Base-by-base conservation (phyloP, 164 flowering plant species). In the Cinnamomum chago region DNA sequence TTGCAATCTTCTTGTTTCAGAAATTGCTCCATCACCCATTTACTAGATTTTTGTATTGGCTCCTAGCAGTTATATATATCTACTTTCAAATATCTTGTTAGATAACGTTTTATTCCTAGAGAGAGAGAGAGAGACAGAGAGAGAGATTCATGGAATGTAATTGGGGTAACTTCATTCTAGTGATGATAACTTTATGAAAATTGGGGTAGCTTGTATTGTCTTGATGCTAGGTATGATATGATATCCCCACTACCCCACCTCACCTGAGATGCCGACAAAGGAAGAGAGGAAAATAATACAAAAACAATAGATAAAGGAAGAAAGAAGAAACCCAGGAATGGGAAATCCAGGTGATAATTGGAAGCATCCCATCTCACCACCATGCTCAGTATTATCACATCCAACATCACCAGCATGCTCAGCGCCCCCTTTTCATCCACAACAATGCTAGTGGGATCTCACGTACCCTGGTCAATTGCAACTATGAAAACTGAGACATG, bases 191-290 rank as follows among this genome's bases (percentile, higher is more conserved):
- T 30, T 30, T 30, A 30, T 30, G 33, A 30, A 30, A 30, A 30
- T 30, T 30, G 33, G 33, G 33, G 33, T 0, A 30, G 33, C 33
- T 30, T 30, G 33, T 30, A 30, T 30, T 30, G 33, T 30, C 18
- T 52, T 52, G 0, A 52, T 52, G 17, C 58, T 52, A 14, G 3
- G 58, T 52, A 22, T 62, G 66, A 62, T 30, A 30, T 30, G 33
- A 4, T 62, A 62, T 62, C 20, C 50, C 20, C 50, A 4, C 33
- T 0, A n/a, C 30, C 25, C 72, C 72, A 52, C 62, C 30, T 13
- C 62, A 24, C 64, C 40, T 70, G 72, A 70, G 72, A 70, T 70
- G 72, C 72, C 72, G 72, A 70, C 72, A 70, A 70, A 55, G 62
- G 20, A n/a, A 51, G 33, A 30, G 0, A 30, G 33, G 72, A 28